phyloP scores from a whole-genome alignment of 2,329 filamentous ascomycete genomes.

The Tolypocladium tropicale region DNA sequence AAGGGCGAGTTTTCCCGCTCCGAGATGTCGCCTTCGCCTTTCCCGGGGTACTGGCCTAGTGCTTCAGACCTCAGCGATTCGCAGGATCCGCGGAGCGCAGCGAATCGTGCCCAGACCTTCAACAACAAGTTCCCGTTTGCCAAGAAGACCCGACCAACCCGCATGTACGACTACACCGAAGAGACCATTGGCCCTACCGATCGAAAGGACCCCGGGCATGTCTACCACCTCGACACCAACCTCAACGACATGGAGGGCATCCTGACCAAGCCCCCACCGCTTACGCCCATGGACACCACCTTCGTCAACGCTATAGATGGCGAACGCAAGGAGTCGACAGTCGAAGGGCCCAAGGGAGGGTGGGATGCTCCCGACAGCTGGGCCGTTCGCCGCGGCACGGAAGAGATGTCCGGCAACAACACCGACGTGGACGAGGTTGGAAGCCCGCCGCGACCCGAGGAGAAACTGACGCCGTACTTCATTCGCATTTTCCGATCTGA shows the following conservation, averaged over 20 bases:
- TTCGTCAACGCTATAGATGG: slow-evolving; percentile 34
- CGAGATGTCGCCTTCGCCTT: slow-evolving; percentile 26
- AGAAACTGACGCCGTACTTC: slow-evolving; percentile 71
- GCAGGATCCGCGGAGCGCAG: slow-evolving; percentile 15
- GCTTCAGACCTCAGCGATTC: slow-evolving; percentile 18
- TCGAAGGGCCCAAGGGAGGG: slow-evolving; percentile 38
- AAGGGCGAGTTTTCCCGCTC: slow-evolving; percentile 33
- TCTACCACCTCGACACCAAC: slow-evolving; percentile 79
- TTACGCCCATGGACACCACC: slow-evolving; percentile 59
- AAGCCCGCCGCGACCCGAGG: slow-evolving; percentile 57
- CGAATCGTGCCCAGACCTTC: slow-evolving; percentile 38
- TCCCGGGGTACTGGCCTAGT: slow-evolving; percentile 19
- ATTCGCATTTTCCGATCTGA: slow-evolving; percentile 93
- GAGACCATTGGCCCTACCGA: slow-evolving; percentile 52
- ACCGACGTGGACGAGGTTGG: slow-evolving; percentile 59
- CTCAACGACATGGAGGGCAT: slow-evolving; percentile 89
- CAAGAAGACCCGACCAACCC: slow-evolving; percentile 40
- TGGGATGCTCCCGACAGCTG: slow-evolving; percentile 97
- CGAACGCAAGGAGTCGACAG: slow-evolving; percentile 26
- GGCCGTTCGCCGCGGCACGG: slow-evolving; percentile 69
- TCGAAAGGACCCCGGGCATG: slow-evolving; percentile 44
- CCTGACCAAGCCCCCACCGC: slow-evolving; percentile 56
- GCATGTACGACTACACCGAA: slow-evolving; percentile 40
- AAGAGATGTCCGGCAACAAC: slow-evolving; percentile 48
- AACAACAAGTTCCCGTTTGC: slow-evolving; percentile 55